Conservation (phyloP, 306 rosid species). For the Mimosa pudica region DNA sequence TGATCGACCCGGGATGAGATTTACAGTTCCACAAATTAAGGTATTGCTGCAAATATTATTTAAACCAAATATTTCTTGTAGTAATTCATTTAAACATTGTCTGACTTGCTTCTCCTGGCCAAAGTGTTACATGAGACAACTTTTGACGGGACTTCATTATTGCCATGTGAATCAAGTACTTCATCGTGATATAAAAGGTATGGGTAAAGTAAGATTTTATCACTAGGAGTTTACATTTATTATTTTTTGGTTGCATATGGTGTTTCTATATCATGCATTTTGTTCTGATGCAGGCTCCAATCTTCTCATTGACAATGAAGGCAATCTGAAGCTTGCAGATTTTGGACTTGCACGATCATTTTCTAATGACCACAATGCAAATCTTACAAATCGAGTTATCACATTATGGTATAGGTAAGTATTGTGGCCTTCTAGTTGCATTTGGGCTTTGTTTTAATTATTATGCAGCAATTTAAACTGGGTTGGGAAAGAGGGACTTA, state of each 20-base stretch:
- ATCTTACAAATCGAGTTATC: conserved; percentile 72
- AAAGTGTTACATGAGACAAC: conserved; percentile 75
- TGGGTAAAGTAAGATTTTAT: conserved; percentile 13
- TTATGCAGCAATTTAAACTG: neutral
- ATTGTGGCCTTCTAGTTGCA: conserved; percentile 1
- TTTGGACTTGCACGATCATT: conserved; percentile 70
- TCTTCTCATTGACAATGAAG: conserved; percentile 76
- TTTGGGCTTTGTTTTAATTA: neutral
- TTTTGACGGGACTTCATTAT: conserved; percentile 70
- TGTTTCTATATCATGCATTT: conserved; percentile 27
- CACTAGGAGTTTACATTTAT: neutral
- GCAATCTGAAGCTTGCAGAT: conserved; percentile 72
- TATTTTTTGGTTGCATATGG: neutral
- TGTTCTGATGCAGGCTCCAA: conserved; percentile 62
- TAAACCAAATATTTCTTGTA: neutral
- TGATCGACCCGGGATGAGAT: conserved; percentile 70
- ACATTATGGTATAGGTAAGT: conserved; percentile 75
- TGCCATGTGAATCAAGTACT: conserved; percentile 73
- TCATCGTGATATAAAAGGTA: conserved; percentile 82
- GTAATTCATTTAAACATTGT: conserved; percentile 15
- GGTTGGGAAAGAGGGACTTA: neutral
- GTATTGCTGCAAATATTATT: conserved; percentile 34
- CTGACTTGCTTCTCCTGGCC: conserved; percentile 33
- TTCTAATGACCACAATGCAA: conserved; percentile 58
- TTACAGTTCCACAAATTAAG: conserved; percentile 75